phyloP scores from a whole-genome alignment of 768 basidiomycete genomes.

The Fistulinella prunicolor region DNA sequence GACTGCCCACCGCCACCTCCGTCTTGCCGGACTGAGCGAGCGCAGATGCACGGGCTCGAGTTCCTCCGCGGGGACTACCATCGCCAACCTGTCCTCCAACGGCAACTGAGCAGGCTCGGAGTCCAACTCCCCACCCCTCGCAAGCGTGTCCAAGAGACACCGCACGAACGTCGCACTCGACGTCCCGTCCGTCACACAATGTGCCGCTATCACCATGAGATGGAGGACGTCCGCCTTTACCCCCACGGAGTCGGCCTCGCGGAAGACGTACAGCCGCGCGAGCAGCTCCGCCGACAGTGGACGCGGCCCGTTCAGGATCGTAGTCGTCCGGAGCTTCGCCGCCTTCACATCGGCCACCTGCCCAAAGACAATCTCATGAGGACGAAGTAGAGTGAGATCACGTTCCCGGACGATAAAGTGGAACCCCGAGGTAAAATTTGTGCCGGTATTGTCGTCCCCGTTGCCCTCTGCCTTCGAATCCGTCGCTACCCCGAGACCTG shows the following conservation, averaged over 20 bases:
- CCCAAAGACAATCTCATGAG: constrained; percentile 40
- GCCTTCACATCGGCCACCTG: constrained; percentile 35
- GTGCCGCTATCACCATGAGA: constrained; percentile 43
- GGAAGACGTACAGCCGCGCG: constrained; percentile 41
- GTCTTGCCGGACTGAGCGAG: constrained; percentile 34
- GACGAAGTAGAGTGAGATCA: constrained; percentile 28
- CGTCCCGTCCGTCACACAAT: constrained; percentile 51
- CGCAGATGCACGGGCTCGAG: constrained; percentile 32
- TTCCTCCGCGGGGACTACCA: constrained; percentile 39
- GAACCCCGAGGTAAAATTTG: constrained; percentile 9
- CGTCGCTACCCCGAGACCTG: not conserved
- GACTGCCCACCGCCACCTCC: constrained; percentile 46
- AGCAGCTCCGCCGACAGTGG: constrained; percentile 42
- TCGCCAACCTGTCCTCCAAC: constrained; percentile 39
- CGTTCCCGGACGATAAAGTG: constrained; percentile 43
- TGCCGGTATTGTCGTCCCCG: not conserved
- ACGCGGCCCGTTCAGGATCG: constrained; percentile 34
- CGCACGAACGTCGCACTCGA: constrained; percentile 41
- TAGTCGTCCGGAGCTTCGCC: constrained; percentile 28
- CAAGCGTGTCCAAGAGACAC: constrained; percentile 44
- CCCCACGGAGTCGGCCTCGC: constrained; percentile 30
- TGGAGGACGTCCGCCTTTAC: constrained; percentile 32
- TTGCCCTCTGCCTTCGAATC: not conserved
- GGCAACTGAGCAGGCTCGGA: constrained; percentile 15
- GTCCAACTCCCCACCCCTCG: not conserved